Base-by-base conservation (phyloP, 495 filamentous ascomycete species). In the Corynascus novoguineensis region DNA sequence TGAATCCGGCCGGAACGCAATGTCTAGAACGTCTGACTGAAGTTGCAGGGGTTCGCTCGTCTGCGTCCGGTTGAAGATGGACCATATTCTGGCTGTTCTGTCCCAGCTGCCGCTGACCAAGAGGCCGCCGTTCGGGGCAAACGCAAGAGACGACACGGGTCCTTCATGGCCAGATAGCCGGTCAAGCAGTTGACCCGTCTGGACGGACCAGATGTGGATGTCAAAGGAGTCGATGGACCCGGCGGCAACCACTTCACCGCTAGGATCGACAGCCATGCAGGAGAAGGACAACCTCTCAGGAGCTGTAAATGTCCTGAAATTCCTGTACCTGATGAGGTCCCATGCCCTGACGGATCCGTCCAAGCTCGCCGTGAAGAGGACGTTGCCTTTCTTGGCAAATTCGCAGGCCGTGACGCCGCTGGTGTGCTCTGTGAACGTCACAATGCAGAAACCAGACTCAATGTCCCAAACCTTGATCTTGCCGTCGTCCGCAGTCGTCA, bases 391-490 rank as follows among this genome's bases (percentile, higher is more conserved):
- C 72, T 92, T 95, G 4, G 93, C 85, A 69, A 96, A 97, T 63
- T 96, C 84, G 68, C 90, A 95, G 7, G 90, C 90, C n/a, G 92
- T 97, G 21, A 98, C 90, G 50, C 89, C 91, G 59, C 89, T 91
- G 0, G 88, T 90, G 73, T 98, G 93, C 69, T 98, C 93, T 2
- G 92, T 97, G 60, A 98, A 98, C 0, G 93, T 97, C 14, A 97
- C 91, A 53, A 97, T 88, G 66, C 93, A 97, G 75, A 98, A 98
- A 8, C 93, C 93, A 8, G 93, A 96, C 56, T 87, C 87, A 49
- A 90, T 84, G 65, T 98, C 93, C 93, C 93, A 98, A 31, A 98
- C 87, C 70, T 98, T 98, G 70, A 97, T 86, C 72, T 96, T 97
- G 31, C 93, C 93, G 69, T 98, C 93, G 63, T 98, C 93, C 17